Percentiles rank a stretch among this genome's conserved stretches.
phyloP scores from a whole-genome alignment of 116 monocot genomes.

The Iris pallida region DNA sequence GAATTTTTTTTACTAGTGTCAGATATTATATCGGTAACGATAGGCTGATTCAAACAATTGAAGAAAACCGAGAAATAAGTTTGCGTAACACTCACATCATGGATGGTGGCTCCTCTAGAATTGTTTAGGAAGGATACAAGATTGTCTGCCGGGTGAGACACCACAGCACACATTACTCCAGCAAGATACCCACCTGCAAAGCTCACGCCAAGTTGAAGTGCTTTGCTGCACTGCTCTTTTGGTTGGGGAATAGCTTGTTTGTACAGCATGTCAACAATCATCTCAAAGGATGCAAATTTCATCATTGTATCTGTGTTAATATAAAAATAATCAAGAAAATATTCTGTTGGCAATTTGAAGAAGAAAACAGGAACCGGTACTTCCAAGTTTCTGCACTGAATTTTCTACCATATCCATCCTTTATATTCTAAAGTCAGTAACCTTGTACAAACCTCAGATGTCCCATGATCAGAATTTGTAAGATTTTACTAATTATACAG shows the following conservation, averaged over 20 bases:
- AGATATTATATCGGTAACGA: background rate
- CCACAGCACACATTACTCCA: conserved; percentile 69
- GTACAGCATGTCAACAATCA: conserved; percentile 61
- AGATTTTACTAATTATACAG: too few relatives aligned
- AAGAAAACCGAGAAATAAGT: background rate
- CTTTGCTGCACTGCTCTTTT: conserved; percentile 70
- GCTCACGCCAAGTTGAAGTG: conserved; percentile 56
- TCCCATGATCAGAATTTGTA: too few relatives aligned
- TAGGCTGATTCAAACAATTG: background rate
- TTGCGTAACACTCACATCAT: conserved; percentile 41
- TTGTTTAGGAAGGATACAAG: conserved; percentile 91
- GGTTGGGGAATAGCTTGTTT: conserved; percentile 61
- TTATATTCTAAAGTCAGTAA: background rate
- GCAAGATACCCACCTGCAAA: conserved; percentile 77
- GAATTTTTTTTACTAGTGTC: background rate
- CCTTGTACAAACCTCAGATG: too few relatives aligned
- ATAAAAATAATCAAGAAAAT: background rate
- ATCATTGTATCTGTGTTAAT: conserved; percentile 66
- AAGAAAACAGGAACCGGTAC: background rate
- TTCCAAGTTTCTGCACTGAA: background rate
- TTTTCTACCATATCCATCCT: background rate
- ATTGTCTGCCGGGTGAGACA: conserved; percentile 88
- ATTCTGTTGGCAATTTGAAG: background rate
- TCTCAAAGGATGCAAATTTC: conserved; percentile 87
- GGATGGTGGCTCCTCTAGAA: conserved; percentile 68